Evolutionary conservation across 1,284 basidiomycete species (phyloP), one percentile per base, ranked within the genome.

Genomic region (Cerrena zonata): DNA sequence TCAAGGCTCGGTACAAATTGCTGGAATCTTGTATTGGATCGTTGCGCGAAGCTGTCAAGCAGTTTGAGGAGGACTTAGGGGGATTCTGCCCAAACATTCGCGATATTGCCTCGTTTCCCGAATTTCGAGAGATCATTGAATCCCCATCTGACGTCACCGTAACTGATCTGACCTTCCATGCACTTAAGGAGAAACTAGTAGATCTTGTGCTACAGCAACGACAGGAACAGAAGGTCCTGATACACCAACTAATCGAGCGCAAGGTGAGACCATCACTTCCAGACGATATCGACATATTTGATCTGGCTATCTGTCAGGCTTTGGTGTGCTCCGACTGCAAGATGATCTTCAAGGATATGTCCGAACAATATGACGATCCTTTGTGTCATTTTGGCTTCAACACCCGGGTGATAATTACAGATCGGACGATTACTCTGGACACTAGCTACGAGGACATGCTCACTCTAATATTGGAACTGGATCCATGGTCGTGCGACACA

Each of bases 31-130:
- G 46, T 4, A 19, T 48, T 4, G 3, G n/a, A 11, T 3, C 23
- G 5, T 25, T 48, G 30, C 30, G 36, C 5, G 19, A 3, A 4
- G 11, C 10, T 11, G 27, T 39, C 15, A 19, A 48, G 15, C 21
- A 12, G 4, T 48, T 27, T 19, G 4, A 36, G 23, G 15, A 23
- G 23, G 25, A 21, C 7, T 38, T 39, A 7, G 34, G 36, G 7
- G 30, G 15, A 15, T 7, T 37, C 11, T 40, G 21, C 23, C 46
- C 46, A 4, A 4, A 19, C 19, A 21, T 25, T 18, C 30, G 34
- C n/a, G 46, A 48, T 15, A 18, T 48, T 21, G 46, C 46, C 23
- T n/a, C 21, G 11, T 19, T 37, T 4, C 34, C 30, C n/a, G 46
- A 48, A 39, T 21, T 48, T 4, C 34, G 13, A 13, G 18, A 7